These are phyloP conservation scores for Stachybotrys echinatus DNA, from an alignment of 2,329 filamentous ascomycete genomes.

Conservation along the genomic window DNA sequence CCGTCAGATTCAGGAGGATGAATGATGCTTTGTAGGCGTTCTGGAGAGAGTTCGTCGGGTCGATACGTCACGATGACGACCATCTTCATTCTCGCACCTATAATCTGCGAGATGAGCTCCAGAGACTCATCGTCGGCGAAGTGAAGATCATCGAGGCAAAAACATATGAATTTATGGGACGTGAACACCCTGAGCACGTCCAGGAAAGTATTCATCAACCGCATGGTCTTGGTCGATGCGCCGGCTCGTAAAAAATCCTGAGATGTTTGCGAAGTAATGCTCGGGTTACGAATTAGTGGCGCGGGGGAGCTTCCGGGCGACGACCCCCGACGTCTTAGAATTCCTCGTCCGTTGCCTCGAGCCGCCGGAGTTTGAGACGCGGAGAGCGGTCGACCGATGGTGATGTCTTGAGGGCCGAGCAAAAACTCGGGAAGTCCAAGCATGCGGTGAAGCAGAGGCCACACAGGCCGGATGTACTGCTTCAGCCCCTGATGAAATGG, in stretches of 20 bases:
- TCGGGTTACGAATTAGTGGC: conserved; percentile 25
- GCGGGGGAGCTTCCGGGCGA: conserved; percentile 41
- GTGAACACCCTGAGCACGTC: conserved; percentile 81
- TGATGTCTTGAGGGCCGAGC: conserved; percentile 42
- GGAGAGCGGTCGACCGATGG: conserved; percentile 28
- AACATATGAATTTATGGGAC: conserved; percentile 78
- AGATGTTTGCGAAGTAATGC: conserved; percentile 43
- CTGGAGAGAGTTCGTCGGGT: conserved; percentile 57
- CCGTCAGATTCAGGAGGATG: conserved; percentile 50
- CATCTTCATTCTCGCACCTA: conserved; percentile 73
- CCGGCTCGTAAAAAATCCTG: conserved; percentile 57
- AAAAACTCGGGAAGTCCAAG: conserved; percentile 67
- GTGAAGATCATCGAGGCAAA: conserved; percentile 85
- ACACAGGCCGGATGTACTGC: conserved; percentile 57
- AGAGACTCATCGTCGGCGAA: conserved; percentile 85
- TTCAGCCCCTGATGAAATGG: conserved; percentile 57
- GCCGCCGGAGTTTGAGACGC: conserved; percentile 23
- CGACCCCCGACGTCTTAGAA: conserved; percentile 39
- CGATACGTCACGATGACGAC: conserved; percentile 74
- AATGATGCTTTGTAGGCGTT: conserved; percentile 49
- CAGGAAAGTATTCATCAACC: conserved; percentile 81
- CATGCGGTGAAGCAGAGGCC: conserved; percentile 57
- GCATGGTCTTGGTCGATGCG: conserved; percentile 58
- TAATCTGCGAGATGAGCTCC: conserved; percentile 76
- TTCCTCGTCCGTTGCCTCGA: conserved; percentile 24